phyloP scores from a whole-genome alignment of 2,329 filamentous ascomycete species.

The Verticillium tricorpus region DNA sequence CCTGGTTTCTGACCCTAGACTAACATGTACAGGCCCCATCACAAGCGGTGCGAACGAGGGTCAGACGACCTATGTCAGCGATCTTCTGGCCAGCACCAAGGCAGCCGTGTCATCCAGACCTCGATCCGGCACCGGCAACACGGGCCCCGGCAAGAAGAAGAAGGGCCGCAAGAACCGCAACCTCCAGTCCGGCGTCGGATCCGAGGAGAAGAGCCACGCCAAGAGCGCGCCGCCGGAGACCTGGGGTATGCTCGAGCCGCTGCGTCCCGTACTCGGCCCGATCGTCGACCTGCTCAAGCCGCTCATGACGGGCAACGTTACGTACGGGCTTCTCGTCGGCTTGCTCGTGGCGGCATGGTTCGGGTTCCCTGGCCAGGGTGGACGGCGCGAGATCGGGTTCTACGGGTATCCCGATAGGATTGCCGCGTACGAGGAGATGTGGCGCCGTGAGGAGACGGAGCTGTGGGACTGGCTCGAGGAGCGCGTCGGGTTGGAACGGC shows the following conservation, averaged over 20 bases:
- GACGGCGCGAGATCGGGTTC: conserved; percentile 29
- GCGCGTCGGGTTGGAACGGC: conserved; percentile 66
- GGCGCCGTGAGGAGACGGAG: conserved; percentile 80
- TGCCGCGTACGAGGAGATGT: conserved; percentile 88
- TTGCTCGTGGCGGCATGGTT: conserved; percentile 74
- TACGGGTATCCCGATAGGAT: conserved; percentile 58
- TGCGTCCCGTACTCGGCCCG: conserved; percentile 66
- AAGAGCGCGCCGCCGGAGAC: conserved; percentile 39
- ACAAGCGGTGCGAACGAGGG: conserved; percentile 94
- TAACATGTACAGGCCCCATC: conserved; percentile 66
- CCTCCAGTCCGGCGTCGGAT: conserved; percentile 38
- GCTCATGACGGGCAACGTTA: conserved; percentile 69
- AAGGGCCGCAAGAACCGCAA: conserved; percentile 50
- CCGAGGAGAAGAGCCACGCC: conserved; percentile 31
- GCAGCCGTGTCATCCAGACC: conserved; percentile 65
- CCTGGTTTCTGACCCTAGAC: conserved; percentile 15
- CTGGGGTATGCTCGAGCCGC: conserved; percentile 81
- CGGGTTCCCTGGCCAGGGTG: conserved; percentile 39
- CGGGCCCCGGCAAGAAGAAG: conserved; percentile 55
- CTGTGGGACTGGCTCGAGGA: conserved; percentile 94
- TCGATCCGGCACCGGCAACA: conserved; percentile 40
- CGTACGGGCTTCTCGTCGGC: conserved; percentile 70
- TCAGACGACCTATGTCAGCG: conserved; percentile 76
- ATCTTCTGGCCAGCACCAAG: conserved; percentile 71
- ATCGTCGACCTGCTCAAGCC: conserved; percentile 65